These are phyloP conservation scores for Rubroboletus pulcherrimus DNA, from an alignment of 768 basidiomycete species.

Conservation along the genomic window DNA sequence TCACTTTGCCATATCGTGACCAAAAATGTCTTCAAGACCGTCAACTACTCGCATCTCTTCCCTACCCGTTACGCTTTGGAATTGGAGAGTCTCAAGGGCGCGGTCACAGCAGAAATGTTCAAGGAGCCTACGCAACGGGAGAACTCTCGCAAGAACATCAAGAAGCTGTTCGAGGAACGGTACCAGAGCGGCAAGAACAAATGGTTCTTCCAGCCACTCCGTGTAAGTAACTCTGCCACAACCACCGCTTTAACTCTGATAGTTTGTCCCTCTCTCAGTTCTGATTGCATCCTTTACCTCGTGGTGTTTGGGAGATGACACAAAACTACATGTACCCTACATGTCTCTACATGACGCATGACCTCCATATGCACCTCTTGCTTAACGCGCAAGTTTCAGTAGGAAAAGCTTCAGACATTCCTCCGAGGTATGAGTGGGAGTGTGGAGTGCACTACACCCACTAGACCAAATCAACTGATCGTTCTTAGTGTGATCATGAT, in stretches of 20 bases:
- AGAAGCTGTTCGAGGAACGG: conserved; percentile 94
- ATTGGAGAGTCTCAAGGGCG: conserved; percentile 89
- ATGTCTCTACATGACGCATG: conserved; percentile 30
- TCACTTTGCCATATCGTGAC: not conserved
- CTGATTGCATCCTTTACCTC: conserved; percentile 25
- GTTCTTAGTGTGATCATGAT: not conserved
- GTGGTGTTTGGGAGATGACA: conserved; percentile 17
- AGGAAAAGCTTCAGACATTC: not conserved
- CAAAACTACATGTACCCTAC: conserved; percentile 40
- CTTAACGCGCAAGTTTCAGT: not conserved
- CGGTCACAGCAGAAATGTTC: conserved; percentile 85
- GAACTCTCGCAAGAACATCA: conserved; percentile 92
- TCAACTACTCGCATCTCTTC: conserved; percentile 99
- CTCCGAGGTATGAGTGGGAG: not conserved
- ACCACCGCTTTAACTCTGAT: conserved; percentile 3
- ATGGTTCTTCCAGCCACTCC: conserved; percentile 92
- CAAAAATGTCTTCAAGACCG: conserved; percentile 43
- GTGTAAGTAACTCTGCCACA: conserved; percentile 44
- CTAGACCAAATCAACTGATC: not conserved
- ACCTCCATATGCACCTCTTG: conserved; percentile 17
- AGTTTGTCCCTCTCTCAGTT: conserved; percentile 24
- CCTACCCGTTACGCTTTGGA: conserved; percentile 98
- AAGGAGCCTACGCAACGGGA: conserved; percentile 96
- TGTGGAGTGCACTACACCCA: not conserved
- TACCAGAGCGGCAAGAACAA: conserved; percentile 94